Evolutionary conservation across 2,329 filamentous ascomycete species (phyloP), one percentile per base, ranked within the genome.

Genomic region (Talaromyces sp.): DNA sequence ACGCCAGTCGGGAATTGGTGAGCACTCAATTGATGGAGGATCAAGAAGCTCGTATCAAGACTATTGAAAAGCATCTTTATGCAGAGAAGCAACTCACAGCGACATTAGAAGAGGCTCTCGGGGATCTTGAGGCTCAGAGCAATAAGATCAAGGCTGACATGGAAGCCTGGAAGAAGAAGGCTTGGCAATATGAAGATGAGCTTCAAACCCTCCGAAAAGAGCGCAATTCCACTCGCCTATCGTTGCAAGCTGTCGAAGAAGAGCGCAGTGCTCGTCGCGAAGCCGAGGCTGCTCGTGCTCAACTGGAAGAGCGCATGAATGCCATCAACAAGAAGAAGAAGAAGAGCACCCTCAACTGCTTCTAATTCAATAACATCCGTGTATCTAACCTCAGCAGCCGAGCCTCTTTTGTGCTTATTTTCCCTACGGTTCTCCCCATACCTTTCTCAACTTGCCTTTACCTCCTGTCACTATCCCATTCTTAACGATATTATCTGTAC

Each of bases 81-180:
- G 95, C 95, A 3, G 95, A 99, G 83, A 96, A 96, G 76, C 94
- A 98, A 77, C 88, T 99, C 66, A 99, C 94, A 0, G 90, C 92
- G 57, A 98, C 94, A 2, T 86, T 99, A 45, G 95, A 99, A 78
- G 94, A 98, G 79, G 95, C 95, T 7, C 87, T 99, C 35, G 94
- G 92, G 2, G 95, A 99, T 73, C 87, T 99, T 43, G 95, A 99
- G 80, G 87, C 88, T 64, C 93, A 96, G 71, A 93, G 91, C 73
- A 96, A 94, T 79, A 94, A 94, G 83, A 89, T 94, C 77, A 96
- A 96, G 83, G 83, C 87, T 2, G 95, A 99, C 78, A 90, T 92
- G 76, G 95, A 98, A 62, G 87, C 85, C 37, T 98, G 93, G 91
- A 91, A 90, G 80, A 93, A 92, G 82, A 93, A 95, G 74, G 92